Evolutionary conservation across 1,284 basidiomycete genomes (phyloP).

Genomic region (Puccinia brachypodii): DNA sequence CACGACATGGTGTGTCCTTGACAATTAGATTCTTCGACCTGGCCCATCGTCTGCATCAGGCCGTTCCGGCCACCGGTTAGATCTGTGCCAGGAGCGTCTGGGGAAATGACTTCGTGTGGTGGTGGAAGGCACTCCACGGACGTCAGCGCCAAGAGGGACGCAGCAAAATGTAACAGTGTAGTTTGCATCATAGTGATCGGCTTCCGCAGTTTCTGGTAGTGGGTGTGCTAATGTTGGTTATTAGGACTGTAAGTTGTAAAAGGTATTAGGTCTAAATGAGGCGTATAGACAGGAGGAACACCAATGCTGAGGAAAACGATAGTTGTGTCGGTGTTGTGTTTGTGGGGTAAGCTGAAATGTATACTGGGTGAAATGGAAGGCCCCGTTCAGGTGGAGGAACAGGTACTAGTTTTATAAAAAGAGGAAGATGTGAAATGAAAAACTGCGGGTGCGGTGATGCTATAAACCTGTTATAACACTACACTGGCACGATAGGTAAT

Average conservation of each 20-base stretch:
- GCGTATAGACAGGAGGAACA: neutral
- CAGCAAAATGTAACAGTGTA: neutral
- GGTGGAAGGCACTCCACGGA: neutral
- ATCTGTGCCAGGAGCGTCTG: neutral
- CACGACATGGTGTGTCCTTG: neutral
- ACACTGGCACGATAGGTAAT: no score
- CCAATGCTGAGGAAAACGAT: neutral
- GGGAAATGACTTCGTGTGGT: neutral
- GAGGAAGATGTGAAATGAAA: neutral
- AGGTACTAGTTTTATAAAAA: no score
- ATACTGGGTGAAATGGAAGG: no score
- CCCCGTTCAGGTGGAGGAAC: no score
- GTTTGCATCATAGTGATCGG: conserved; percentile 5
- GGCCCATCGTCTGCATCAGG: neutral
- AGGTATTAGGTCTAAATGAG: no score
- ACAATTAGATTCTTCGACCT: neutral
- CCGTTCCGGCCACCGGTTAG: neutral
- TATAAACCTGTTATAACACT: neutral
- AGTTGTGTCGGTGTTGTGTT: no score
- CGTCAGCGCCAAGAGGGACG: neutral
- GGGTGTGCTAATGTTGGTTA: no score
- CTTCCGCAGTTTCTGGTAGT: neutral
- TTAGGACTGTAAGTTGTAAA: no score
- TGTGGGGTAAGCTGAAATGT: no score
- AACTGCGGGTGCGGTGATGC: neutral